Percentiles rank a stretch among this genome's conserved stretches.
Evolutionary conservation across 108 stramenopile species (phyloP).

Genomic region (Fragilariopsis cylindrus): DNA sequence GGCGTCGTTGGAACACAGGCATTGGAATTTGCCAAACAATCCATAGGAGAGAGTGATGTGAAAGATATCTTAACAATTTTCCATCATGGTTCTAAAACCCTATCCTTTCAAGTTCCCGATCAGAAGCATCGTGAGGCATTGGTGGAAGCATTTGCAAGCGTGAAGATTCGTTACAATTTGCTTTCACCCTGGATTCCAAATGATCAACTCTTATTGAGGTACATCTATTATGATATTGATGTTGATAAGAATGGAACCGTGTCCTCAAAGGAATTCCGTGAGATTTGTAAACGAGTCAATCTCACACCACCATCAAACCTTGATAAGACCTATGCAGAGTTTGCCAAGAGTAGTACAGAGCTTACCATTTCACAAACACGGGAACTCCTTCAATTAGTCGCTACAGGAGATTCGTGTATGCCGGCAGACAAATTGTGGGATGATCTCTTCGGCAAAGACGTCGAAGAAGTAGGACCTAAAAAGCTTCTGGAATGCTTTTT

Average conservation of each 20-base stretch:
- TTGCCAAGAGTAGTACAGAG: slow-evolving; percentile 7
- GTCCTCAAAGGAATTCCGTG: slow-evolving; percentile 47
- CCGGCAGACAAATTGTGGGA: slow-evolving; percentile 41
- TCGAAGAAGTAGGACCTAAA: slow-evolving; percentile 42
- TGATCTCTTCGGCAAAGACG: slow-evolving; percentile 46
- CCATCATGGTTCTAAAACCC: slow-evolving; percentile 41
- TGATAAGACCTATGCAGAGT: slow-evolving; percentile 16
- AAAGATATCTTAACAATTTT: slow-evolving; percentile 54
- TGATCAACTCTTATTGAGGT: slow-evolving; percentile 62
- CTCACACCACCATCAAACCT: slow-evolving; percentile 40
- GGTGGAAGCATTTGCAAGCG: slow-evolving; percentile 37
- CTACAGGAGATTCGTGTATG: slow-evolving; percentile 13
- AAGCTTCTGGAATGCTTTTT: slow-evolving; percentile 59
- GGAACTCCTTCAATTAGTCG: slow-evolving; percentile 35
- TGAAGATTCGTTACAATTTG: slow-evolving; percentile 47
- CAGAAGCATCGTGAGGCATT: slow-evolving; percentile 42
- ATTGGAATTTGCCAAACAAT: slow-evolving; percentile 47
- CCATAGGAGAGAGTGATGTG: background rate
- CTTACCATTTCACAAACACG: slow-evolving; percentile 56
- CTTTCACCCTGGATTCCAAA: slow-evolving; percentile 31
- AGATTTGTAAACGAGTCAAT: slow-evolving; percentile 66
- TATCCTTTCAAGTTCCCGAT: slow-evolving; percentile 49
- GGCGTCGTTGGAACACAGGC: slow-evolving; percentile 62
- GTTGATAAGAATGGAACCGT: slow-evolving; percentile 46
- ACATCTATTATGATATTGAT: slow-evolving; percentile 81